These are phyloP conservation scores for Evernia prunastri DNA, from an alignment of 495 filamentous ascomycete genomes.

Conservation along the genomic window DNA sequence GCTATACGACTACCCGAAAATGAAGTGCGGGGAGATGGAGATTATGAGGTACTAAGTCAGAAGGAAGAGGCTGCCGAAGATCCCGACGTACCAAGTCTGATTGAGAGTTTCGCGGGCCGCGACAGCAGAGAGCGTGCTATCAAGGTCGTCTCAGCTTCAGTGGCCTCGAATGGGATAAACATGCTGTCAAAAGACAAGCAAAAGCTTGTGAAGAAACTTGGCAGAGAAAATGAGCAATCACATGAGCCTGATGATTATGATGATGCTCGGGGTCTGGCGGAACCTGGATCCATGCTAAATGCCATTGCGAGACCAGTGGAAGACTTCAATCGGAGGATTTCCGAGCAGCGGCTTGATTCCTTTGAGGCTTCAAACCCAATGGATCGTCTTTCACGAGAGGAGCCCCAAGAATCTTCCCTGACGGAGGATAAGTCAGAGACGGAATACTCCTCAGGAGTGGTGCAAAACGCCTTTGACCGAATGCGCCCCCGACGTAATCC, in stretches of 20 bases:
- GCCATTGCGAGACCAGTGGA: constrained; percentile 22
- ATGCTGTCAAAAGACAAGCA: constrained; percentile 32
- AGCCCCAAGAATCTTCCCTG: constrained; percentile 21
- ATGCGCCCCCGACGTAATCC: constrained; percentile 60
- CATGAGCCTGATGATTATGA: constrained; percentile 14
- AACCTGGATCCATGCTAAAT: constrained; percentile 5
- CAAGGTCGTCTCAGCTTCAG: neutral
- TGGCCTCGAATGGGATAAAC: neutral
- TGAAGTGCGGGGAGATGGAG: constrained; percentile 4
- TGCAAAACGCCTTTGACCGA: constrained; percentile 60
- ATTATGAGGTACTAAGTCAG: constrained; percentile 13
- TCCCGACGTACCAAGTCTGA: constrained; percentile 23
- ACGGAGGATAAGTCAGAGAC: constrained; percentile 25
- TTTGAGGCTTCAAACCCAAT: constrained; percentile 1
- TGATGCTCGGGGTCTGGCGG: constrained; percentile 12
- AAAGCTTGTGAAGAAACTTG: constrained; percentile 28
- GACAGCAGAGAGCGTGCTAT: constrained; percentile 14
- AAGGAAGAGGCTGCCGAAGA: constrained; percentile 29
- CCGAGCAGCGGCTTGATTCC: constrained; percentile 26
- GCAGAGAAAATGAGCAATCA: constrained; percentile 14
- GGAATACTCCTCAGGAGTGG: constrained; percentile 38
- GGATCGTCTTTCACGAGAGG: neutral
- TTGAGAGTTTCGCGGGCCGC: constrained; percentile 30
- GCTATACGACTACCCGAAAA: neutral
- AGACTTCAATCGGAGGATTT: constrained; percentile 38